Evolutionary conservation across 2,329 filamentous ascomycete species (phyloP), one percentile per base, ranked within the genome.

Genomic region (Drechslera avenae): DNA sequence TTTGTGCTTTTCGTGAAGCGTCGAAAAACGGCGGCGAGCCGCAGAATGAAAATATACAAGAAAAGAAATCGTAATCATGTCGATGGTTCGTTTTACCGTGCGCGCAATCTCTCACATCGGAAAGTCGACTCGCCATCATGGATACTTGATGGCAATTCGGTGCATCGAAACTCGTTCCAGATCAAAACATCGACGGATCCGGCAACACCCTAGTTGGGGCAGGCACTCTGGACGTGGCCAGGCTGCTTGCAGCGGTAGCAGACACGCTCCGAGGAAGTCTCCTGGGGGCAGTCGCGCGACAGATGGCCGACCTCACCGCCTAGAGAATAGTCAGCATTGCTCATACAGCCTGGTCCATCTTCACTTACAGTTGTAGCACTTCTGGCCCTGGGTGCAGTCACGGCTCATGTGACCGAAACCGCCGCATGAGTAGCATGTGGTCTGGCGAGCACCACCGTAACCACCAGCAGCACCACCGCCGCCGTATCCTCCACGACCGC

Each of bases 371-470:
- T 97, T 97, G 87, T 97, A 99, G 88, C 94, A 99, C 84, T 97
- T 97, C 83, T 95, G 93, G 71, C 94, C 94, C 77, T 97, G 95
- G 68, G 93, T 95, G 80, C 94, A 99, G 79, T 97, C 94, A 83
- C 92, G 89, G 73, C 90, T 92, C 89, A 96, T 93, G 82, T 99
- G 94, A 71, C 93, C 93, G 74, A 91, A 92, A 63, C 94, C 94
- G 67, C 94, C 94, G 80, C 94, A 97, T 36, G 91, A 96, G 84
- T 97, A 99, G 87, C 94, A 97, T 67, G 91, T 97, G 47, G 71
- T 73, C 63, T 72, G 69, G 50, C 73, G 71, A 34, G 67, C 65
- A 57, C 81, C 76, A 45, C 72, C 70, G 54, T 67, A 73, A 46
- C 71, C 78, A 63, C 79, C 79, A 62, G 78, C 77, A 39, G 39